Base-by-base conservation (phyloP, 2,329 filamentous ascomycete genomes). In the Botryotinia calthae region DNA sequence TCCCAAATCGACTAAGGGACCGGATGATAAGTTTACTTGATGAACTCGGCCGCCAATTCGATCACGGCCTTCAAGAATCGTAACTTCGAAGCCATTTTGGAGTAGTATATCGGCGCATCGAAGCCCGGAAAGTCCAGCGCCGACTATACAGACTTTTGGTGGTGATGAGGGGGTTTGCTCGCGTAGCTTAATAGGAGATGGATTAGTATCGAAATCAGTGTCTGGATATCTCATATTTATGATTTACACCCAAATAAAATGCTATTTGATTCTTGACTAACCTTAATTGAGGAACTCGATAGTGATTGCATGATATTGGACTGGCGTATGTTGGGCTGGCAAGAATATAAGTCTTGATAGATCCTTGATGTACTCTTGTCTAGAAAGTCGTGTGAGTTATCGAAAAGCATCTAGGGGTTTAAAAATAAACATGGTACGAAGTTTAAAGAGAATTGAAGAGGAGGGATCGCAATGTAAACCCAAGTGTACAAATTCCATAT, bases 41-140 rank as follows among this genome's bases (percentile, higher is more conserved):
- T 75, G 74, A 22, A 76, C 73, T 58, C 79, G 75, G 25, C 88
- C 88, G 9, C 88, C 88, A 71, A 89, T 81, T 62, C 87, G 82
- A 78, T 87, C 80, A 69, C 87, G 81, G 0, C 84, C 88, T 79
- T 89, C 88, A 22, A 89, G 80, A n/a, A 89, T 86, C 0, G 86
- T 87, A 20, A 90, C 87, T 64, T 85, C 82, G 73, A 85, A 84
- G 4, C 86, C 87, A 75, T 85, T 82, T 69, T 85, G 82, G 4
- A 88, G 78, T 16, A 90, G 79, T 1, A 89, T 79, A 73, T 88
- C 87, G 40, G 88, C 87, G 76, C 86, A 88, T 74, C 87, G 82
- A 68, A 89, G 81, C 1, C 87, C 88, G 22, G 87, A 84, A 44
- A 89, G 82, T 9, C 88, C 88, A 37, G 87, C 87, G 22, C 87